Conservation (phyloP, 441 rosid genomes). For the Jatropha podagrica region DNA sequence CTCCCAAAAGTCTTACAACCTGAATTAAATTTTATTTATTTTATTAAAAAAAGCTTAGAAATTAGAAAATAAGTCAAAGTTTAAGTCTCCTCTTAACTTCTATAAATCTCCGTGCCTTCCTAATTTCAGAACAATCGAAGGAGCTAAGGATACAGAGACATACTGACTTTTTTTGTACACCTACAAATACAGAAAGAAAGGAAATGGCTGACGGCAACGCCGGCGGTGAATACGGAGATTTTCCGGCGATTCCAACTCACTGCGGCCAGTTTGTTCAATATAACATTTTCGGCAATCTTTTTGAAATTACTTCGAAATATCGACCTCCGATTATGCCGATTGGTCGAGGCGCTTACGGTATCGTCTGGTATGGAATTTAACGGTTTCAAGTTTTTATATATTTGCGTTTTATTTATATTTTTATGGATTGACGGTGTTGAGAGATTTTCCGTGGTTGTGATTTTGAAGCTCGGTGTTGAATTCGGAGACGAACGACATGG, state of each 20-base stretch:
- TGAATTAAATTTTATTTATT: not conserved
- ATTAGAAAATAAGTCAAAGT: not conserved
- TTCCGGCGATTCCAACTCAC: slow-evolving; percentile 65
- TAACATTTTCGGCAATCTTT: slow-evolving; percentile 74
- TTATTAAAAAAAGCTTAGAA: not conserved
- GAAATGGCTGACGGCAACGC: slow-evolving; percentile 43
- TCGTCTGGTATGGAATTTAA: slow-evolving; percentile 69
- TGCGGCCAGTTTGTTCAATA: slow-evolving; percentile 74
- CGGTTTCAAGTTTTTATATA: not conserved
- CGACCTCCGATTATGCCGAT: slow-evolving; percentile 89
- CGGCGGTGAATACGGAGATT: slow-evolving; percentile 55
- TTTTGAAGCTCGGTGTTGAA: slow-evolving; percentile 78
- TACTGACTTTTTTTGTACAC: not conserved
- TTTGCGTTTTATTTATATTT: not conserved
- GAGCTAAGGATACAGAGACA: not conserved
- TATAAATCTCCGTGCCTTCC: not conserved
- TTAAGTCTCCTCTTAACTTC: not conserved
- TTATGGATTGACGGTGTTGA: not conserved
- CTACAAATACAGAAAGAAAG: not conserved
- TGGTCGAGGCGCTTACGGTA: slow-evolving; percentile 96
- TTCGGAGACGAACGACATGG: slow-evolving; percentile 84
- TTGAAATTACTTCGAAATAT: slow-evolving; percentile 84
- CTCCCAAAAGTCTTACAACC: not conserved
- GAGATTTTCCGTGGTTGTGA: not conserved
- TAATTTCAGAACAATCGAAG: not conserved